Evolutionary conservation across 2,329 filamentous ascomycete genomes (phyloP).

Genomic region (Clathrospora elynae): DNA sequence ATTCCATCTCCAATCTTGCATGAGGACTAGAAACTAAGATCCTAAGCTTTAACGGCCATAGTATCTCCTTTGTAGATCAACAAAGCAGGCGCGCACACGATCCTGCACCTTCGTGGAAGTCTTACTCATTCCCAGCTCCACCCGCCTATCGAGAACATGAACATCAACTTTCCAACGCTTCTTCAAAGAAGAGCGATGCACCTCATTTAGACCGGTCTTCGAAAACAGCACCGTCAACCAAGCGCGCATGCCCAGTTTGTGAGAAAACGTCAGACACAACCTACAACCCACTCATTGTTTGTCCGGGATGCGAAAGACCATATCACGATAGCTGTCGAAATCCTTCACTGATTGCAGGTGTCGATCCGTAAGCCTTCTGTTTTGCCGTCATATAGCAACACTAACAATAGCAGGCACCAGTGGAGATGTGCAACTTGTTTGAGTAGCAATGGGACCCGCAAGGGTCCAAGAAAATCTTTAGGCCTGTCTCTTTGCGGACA

Average conservation of each 20-base stretch:
- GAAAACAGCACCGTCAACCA: slow-evolving; percentile 4
- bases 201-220: slow-evolving; percentile 18
- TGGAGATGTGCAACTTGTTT: slow-evolving; percentile 25
- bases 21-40: background rate
- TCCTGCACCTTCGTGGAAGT: background rate
- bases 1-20: background rate
- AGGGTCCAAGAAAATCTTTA: background rate
- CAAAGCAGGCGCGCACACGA: too few species aligned
- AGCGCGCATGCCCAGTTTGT: slow-evolving; percentile 40
- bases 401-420: slow-evolving; percentile 14
- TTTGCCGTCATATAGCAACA: background rate
- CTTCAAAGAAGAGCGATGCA: background rate
- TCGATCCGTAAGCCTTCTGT: slow-evolving; percentile 14
- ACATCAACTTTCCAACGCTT: background rate
- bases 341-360: slow-evolving; percentile 19
- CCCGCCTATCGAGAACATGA: background rate
- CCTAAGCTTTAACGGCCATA: background rate
- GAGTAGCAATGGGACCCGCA: background rate
- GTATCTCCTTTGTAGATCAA: background rate
- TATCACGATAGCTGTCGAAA: slow-evolving; percentile 48
- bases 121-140: slow-evolving; percentile 1
- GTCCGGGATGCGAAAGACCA: slow-evolving; percentile 38
- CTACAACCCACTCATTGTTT: slow-evolving; percentile 38
- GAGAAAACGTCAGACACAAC: slow-evolving; percentile 24
- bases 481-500: background rate